Conservation (phyloP, 2,329 filamentous ascomycete genomes). For the Fusarium acutatum region DNA sequence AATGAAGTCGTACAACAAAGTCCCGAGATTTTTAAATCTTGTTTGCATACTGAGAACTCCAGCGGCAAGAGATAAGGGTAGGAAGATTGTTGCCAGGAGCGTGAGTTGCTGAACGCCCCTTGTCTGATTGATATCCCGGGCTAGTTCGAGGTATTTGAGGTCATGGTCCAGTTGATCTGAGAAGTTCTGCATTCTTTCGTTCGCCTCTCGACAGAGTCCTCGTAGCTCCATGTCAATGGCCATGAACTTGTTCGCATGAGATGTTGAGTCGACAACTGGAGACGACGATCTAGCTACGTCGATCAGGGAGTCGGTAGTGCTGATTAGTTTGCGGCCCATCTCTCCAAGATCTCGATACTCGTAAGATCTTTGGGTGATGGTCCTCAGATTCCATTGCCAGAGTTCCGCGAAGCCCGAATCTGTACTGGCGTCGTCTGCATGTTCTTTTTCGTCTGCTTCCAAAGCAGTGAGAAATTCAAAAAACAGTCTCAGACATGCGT, state of each 20-base stretch:
- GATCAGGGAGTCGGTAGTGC: accelerated
- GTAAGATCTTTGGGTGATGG: accelerated
- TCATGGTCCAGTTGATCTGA: neutral
- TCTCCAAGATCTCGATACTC: neutral
- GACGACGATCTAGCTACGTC: neutral
- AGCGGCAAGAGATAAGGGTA: accelerated
- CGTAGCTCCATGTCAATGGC: neutral
- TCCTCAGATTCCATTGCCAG: neutral
- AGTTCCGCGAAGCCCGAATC: accelerated
- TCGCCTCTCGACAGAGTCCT: neutral
- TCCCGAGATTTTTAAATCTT: accelerated
- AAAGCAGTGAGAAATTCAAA: neutral
- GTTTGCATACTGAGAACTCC: neutral
- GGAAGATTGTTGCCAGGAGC: accelerated
- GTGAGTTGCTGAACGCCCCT: neutral
- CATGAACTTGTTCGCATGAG: neutral
- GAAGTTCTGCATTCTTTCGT: accelerated
- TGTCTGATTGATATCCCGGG: accelerated
- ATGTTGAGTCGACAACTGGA: accelerated
- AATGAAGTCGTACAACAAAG: neutral
- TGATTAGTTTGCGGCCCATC: accelerated
- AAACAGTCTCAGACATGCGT: neutral
- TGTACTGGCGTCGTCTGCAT: accelerated
- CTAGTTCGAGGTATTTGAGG: neutral
- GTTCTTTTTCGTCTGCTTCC: accelerated